Evolutionary conservation across 768 basidiomycete species (phyloP), one percentile per base, ranked within the genome.

Genomic region (button mushroom (Agaricus bisporus)): DNA sequence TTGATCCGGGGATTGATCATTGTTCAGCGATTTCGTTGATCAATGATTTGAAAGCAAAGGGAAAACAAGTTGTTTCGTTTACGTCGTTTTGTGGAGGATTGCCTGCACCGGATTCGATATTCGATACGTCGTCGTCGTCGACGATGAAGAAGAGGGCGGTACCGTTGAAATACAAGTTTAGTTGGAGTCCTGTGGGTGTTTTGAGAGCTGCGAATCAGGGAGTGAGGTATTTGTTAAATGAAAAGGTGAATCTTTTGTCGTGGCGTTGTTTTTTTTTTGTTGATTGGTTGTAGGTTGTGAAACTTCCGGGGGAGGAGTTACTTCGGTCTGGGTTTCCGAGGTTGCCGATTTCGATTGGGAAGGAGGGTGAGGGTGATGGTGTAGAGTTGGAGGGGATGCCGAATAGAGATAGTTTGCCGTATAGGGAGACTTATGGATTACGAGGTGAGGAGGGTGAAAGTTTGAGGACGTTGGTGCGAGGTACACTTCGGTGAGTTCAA

Each of bases 71-170:
- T 9, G 63, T 77, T 0, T 85, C 88, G 0, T 97, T 95, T 66
- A 82, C 82, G 1, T 93, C 91, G 1, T 95, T 95, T 75, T 98
- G 95, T 52, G 95, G 95, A 1, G 95, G 95, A 1, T 73, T 98
- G 4, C 95, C 95, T 0, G 85, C 86, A 0, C 90, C 90, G 0
- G 87, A 87, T 17, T 43, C 49, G 1, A 37, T 49, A n/a, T 48
- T 29, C 25, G 48, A 49, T 20, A 11, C 2, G 11, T 5, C 29
- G 5, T 5, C 29, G 0, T 5, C 29, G 10, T 2, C 11, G 32
- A 32, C 32, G 3, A 32, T 1, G 56, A 51, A 7, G 42, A 74
- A 75, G 7, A 61, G 68, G 8, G 67, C 73, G 56, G 81, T 86
- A 14, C 91, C 92, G 1, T 70, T 95, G 9, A 77, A 85, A n/a